phyloP scores from a whole-genome alignment of 2,329 filamentous ascomycete species.

The Colletotrichum aenigma region DNA sequence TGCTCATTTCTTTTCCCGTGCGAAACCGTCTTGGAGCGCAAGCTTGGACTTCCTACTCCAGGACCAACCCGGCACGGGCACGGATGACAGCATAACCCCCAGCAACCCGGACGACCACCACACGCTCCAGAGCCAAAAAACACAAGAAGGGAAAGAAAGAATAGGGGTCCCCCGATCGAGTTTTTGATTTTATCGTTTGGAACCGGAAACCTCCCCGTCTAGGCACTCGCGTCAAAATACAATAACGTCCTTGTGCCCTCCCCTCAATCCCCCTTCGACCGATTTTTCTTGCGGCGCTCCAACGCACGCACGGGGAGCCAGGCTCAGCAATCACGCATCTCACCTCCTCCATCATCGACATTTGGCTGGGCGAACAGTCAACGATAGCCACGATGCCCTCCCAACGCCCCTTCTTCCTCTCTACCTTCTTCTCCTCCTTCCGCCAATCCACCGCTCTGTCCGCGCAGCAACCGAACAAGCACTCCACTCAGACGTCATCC shows the following conservation, averaged over 20 bases:
- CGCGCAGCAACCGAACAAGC: constrained; percentile 21
- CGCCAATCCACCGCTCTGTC: constrained; percentile 36
- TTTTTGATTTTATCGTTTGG: not conserved
- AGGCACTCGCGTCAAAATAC: constrained; percentile 4
- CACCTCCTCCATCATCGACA: not conserved
- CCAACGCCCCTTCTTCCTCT: constrained; percentile 61
- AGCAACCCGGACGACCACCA: not conserved
- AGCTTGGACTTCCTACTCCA: constrained; percentile 8
- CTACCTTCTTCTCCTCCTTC: constrained; percentile 61
- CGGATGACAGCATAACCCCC: constrained; percentile 19
- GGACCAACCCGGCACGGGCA: constrained; percentile 12
- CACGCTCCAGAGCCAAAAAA: not conserved
- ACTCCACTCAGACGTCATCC: constrained; percentile 14
- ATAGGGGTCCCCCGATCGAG: constrained; percentile 16
- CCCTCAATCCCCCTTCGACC: not conserved
- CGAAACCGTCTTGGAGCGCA: constrained; percentile 7
- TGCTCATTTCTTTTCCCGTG: constrained; percentile 4
- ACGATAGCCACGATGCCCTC: constrained; percentile 46
- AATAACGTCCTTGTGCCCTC: not conserved
- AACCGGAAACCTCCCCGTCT: not conserved
- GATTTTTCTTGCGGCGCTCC: not conserved
- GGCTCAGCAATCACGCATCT: not conserved
- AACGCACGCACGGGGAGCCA: not conserved
- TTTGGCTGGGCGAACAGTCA: not conserved
- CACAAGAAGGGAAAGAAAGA: not conserved